Conservation (phyloP, 2,329 filamentous ascomycete species). For the Fusarium verticillioides region DNA sequence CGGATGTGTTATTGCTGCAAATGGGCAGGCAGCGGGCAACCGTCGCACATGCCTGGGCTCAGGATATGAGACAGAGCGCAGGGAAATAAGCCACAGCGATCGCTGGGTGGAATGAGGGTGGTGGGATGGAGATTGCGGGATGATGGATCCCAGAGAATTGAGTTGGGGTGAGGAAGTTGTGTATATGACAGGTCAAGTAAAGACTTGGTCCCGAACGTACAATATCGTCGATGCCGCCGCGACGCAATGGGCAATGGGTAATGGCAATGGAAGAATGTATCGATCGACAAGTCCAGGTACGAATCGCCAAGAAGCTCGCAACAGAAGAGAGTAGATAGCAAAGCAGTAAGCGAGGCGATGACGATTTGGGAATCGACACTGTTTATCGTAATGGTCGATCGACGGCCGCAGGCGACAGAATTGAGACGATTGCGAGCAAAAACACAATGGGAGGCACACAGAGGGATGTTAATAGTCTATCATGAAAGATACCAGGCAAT, state of each 20-base stretch:
- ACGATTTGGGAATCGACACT: conserved; percentile 22
- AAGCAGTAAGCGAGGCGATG: not conserved
- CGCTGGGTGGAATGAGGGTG: conserved; percentile 16
- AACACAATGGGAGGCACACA: conserved; percentile 4
- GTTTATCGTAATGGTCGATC: conserved; percentile 28
- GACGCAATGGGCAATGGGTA: not conserved
- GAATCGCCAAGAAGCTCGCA: conserved; percentile 5
- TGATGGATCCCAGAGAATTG: conserved; percentile 2
- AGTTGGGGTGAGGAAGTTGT: conserved; percentile 9
- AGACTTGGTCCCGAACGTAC: conserved; percentile 9
- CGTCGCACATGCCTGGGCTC: conserved; percentile 40
- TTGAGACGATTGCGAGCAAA: conserved; percentile 2
- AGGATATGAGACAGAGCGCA: conserved; percentile 25
- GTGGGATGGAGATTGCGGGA: conserved; percentile 17
- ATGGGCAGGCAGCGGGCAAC: conserved; percentile 13
- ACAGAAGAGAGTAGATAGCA: not conserved
- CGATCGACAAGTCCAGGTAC: not conserved
- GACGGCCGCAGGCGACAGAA: conserved; percentile 17
- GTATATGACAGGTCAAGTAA: conserved; percentile 22
- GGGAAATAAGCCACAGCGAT: conserved; percentile 30
- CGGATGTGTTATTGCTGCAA: conserved; percentile 35
- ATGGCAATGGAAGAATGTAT: not conserved
- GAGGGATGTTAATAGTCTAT: conserved; percentile 3
- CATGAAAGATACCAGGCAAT: conserved; percentile 8
- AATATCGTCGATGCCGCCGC: conserved; percentile 9